Evolutionary conservation across 257 asterid genomes (phyloP).

Genomic region (Ophiorrhiza pumila): DNA sequence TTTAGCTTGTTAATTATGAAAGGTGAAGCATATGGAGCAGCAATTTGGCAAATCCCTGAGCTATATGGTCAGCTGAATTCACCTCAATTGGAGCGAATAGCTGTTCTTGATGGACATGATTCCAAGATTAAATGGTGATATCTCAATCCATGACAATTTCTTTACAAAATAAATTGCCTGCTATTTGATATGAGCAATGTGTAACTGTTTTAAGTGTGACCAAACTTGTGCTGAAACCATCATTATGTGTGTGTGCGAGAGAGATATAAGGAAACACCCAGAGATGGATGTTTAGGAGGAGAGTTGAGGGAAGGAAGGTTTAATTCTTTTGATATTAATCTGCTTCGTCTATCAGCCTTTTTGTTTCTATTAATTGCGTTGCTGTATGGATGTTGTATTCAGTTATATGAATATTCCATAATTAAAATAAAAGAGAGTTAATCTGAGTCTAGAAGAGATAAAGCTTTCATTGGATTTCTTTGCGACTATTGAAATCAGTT

Average conservation of each 20-base stretch:
- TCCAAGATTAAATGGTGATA: constrained; percentile 77
- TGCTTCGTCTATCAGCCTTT: background rate
- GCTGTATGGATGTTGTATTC: background rate
- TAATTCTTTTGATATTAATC: background rate
- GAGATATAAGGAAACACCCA: background rate
- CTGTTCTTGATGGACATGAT: constrained; percentile 77
- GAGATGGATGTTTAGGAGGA: too few species aligned
- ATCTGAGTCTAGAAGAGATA: background rate
- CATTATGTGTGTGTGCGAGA: background rate
- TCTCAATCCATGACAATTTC: background rate
- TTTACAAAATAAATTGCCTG: background rate
- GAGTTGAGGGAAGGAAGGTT: background rate
- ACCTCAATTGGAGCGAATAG: constrained; percentile 81
- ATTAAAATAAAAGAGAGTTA: background rate
- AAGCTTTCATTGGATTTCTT: background rate
- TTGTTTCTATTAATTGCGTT: background rate
- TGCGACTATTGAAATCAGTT: constrained; percentile 22
- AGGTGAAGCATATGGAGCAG: constrained; percentile 93
- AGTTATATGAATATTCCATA: background rate
- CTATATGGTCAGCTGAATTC: constrained; percentile 91
- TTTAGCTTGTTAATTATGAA: constrained; percentile 14
- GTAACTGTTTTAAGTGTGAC: background rate
- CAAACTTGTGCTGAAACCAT: background rate
- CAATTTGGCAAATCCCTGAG: constrained; percentile 97
- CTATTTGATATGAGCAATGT: background rate